phyloP scores from a whole-genome alignment of 345 rosid genomes.

The Luvunga scandens region DNA sequence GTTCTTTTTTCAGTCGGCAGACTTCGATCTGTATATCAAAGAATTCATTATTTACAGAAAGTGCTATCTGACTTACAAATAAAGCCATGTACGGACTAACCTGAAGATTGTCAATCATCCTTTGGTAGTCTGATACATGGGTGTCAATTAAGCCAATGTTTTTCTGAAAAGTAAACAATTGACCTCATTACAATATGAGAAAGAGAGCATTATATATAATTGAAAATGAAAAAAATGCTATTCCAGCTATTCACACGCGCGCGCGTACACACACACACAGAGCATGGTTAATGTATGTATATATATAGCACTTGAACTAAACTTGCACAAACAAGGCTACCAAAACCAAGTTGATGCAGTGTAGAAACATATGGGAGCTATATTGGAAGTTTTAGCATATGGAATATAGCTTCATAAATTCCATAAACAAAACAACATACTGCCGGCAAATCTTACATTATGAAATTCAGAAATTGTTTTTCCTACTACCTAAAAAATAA shows the following conservation, averaged over 20 bases:
- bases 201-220: neutral
- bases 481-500: neutral
- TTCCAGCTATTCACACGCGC: conserved; percentile 2
- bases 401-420: too few relatives aligned
- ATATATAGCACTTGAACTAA: too few relatives aligned
- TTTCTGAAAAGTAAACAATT: conserved; percentile 48
- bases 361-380: neutral
- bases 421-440: neutral
- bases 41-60: neutral
- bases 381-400: neutral
- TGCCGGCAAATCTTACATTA: neutral
- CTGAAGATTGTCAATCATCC: conserved; percentile 97
- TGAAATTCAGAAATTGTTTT: neutral
- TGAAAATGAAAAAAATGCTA: neutral
- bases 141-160: conserved; percentile 87
- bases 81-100: conserved; percentile 32
- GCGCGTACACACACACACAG: neutral
- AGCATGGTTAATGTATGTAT: too few relatives aligned
- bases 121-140: conserved; percentile 91
- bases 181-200: neutral
- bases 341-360: neutral
- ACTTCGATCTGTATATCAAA: conserved; percentile 65
- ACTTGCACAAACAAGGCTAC: neutral
- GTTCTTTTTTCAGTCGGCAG: conserved; percentile 69
- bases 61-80: neutral